These are phyloP conservation scores for Pelargonium nanum DNA, from an alignment of 345 rosid species.

Conservation along the genomic window DNA sequence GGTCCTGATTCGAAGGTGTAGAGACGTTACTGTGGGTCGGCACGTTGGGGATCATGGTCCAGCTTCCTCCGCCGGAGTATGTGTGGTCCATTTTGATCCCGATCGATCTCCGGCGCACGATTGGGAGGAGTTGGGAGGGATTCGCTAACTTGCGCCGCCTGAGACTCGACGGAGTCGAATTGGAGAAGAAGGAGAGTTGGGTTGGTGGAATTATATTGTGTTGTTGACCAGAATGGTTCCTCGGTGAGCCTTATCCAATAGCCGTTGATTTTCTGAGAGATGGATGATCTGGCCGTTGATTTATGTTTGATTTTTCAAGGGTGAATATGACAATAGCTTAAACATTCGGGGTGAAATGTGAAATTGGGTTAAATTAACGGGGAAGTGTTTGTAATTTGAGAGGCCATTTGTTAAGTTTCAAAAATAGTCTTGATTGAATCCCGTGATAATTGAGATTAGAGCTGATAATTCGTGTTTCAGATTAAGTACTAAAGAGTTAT, in stretches of 20 bases:
- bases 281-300: no score
- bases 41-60: slow-evolving; percentile 42
- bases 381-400: no score
- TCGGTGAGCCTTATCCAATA: not conserved
- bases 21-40: slow-evolving; percentile 35
- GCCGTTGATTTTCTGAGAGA: not conserved
- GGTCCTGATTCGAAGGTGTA: slow-evolving; percentile 49
- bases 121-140: not conserved
- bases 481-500: no score
- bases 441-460: no score
- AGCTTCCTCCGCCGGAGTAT: slow-evolving; percentile 36
- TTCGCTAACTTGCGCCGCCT: not conserved
- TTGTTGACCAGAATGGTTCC: not conserved
- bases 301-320: no score
- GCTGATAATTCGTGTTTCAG: no score
- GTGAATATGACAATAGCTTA: no score
- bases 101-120: not conserved
- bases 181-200: not conserved
- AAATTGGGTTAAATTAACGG: no score
- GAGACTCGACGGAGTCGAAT: not conserved
- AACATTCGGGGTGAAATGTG: no score
- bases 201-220: not conserved
- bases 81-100: slow-evolving; percentile 33
- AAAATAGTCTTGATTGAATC: no score
- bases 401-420: no score